phyloP scores from a whole-genome alignment of 1,284 basidiomycete species.

The Cutaneotrichosporon spelunceum region DNA sequence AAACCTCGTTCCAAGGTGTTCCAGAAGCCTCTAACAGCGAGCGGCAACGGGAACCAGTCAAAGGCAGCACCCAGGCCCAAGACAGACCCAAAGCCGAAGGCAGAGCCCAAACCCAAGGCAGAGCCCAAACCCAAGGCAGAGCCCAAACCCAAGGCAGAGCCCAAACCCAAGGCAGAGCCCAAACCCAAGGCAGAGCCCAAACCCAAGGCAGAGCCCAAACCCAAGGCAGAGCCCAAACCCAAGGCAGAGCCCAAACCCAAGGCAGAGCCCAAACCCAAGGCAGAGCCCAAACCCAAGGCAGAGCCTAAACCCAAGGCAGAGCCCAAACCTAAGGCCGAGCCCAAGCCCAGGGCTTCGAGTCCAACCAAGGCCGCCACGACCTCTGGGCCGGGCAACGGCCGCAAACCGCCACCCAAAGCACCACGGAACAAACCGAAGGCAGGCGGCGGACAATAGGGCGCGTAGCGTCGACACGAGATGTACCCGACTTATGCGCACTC shows the following conservation, averaged over 20 bases:
- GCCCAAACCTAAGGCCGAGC: constrained; percentile 5
- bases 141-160: not conserved
- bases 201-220: not conserved
- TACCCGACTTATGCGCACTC: constrained; percentile 19
- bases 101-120: not conserved
- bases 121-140: not conserved
- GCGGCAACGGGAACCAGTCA: not conserved
- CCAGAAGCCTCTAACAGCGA: not conserved
- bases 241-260: too few species aligned
- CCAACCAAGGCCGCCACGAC: not conserved
- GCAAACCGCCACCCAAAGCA: not conserved
- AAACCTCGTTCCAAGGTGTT: constrained; percentile 1
- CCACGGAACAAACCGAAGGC: not conserved
- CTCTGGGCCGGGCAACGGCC: not conserved
- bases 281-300: not conserved
- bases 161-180: not conserved
- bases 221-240: constrained; percentile 9
- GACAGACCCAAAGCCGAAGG: not conserved
- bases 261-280: not conserved
- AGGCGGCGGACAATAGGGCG: constrained; percentile 18
- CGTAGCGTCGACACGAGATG: constrained; percentile 25
- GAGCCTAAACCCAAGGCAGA: not conserved
- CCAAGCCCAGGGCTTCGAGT: not conserved
- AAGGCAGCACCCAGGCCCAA: not conserved
- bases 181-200: not conserved